Percentiles rank a stretch among this genome's conserved stretches.
Evolutionary conservation across 1,284 basidiomycete genomes (phyloP).

Genomic region (Leccinum fallax): DNA sequence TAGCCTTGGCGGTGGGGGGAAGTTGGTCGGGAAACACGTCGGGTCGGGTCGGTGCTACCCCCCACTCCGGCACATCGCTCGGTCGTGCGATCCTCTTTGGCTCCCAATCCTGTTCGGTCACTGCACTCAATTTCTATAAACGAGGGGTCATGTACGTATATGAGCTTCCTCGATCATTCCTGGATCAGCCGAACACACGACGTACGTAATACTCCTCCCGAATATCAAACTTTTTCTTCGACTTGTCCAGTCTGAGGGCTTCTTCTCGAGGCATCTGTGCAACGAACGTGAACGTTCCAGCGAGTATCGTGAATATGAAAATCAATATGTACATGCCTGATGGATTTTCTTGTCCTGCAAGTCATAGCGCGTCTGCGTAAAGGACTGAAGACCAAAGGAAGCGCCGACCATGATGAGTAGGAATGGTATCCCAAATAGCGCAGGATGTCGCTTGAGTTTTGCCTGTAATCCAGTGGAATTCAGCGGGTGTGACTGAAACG

Average conservation of each 20-base stretch:
- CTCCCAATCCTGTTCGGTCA: conserved; percentile 79
- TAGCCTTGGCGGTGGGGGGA: conserved; percentile 5
- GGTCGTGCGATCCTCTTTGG: conserved; percentile 85
- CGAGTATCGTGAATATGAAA: not conserved
- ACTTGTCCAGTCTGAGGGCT: conserved; percentile 77
- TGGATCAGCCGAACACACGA: conserved; percentile 21
- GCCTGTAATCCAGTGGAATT: conserved; percentile 48
- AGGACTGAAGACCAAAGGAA: conserved; percentile 81
- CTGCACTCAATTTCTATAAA: conserved; percentile 65
- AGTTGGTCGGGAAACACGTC: conserved; percentile 32
- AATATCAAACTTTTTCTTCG: conserved; percentile 88
- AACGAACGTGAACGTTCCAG: not conserved
- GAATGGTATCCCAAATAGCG: conserved; percentile 87
- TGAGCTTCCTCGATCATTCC: not conserved
- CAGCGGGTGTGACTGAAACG: conserved; percentile 60
- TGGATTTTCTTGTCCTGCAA: conserved; percentile 80
- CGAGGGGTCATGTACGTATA: conserved; percentile 2
- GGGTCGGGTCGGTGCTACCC: conserved; percentile 61
- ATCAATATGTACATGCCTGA: conserved; percentile 47
- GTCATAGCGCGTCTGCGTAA: conserved; percentile 94
- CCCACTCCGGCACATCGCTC: conserved; percentile 86
- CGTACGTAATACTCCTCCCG: conserved; percentile 95
- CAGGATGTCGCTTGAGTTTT: conserved; percentile 59
- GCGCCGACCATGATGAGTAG: conserved; percentile 83
- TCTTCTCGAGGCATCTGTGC: conserved; percentile 78